Evolutionary conservation across 768 basidiomycete genomes (phyloP).

Genomic region (Hygrocybe coccinea): DNA sequence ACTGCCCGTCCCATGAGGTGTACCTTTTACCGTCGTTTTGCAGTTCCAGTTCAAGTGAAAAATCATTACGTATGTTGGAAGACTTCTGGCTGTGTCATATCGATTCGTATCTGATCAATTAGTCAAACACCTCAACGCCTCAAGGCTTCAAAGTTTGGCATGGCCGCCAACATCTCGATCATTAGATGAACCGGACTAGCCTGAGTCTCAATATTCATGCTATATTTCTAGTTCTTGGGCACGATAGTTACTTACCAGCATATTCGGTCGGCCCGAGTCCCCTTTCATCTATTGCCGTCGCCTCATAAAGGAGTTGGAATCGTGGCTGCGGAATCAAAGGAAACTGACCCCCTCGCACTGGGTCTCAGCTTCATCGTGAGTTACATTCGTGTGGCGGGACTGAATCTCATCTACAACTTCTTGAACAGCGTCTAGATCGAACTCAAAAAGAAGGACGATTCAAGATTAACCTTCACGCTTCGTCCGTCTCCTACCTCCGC

Average conservation of each 20-base stretch:
- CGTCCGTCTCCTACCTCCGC: slow-evolving; percentile 49
- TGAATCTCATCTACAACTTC: slow-evolving; percentile 15
- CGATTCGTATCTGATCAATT: slow-evolving; percentile 1
- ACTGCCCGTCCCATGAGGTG: neutral
- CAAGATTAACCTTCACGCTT: slow-evolving; percentile 28
- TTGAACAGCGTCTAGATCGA: slow-evolving; percentile 31
- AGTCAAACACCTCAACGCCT: neutral
- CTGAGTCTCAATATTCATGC: neutral
- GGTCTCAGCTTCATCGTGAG: slow-evolving; percentile 4
- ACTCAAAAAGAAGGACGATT: slow-evolving; percentile 33
- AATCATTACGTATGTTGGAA: too few relatives aligned
- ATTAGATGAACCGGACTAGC: neutral
- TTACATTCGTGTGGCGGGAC: neutral
- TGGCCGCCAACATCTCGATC: neutral
- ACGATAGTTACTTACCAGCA: neutral
- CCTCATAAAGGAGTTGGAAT: neutral
- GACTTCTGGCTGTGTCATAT: too few relatives aligned
- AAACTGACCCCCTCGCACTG: slow-evolving; percentile 3
- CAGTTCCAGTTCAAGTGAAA: too few relatives aligned
- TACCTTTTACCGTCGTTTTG: too few relatives aligned
- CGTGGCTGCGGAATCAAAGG: neutral
- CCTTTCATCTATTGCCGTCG: neutral
- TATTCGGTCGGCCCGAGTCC: neutral
- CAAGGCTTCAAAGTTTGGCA: neutral
- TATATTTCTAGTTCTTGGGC: too few relatives aligned